Evolutionary conservation across 805 yeast genomes (phyloP).

Genomic region (Saccharomycodes ludwigii): DNA sequence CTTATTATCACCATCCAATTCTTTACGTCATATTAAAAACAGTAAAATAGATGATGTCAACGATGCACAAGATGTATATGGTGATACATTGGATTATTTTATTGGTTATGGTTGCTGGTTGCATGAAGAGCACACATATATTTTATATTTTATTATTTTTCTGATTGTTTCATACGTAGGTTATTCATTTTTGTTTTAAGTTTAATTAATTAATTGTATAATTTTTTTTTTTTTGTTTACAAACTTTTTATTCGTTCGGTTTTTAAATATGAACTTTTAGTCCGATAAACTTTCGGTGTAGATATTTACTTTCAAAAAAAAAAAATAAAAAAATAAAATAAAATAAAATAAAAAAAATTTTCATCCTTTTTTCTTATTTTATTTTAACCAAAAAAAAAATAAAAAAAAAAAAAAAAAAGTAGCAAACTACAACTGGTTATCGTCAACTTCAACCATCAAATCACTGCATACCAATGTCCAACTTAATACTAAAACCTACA

Average conservation of each 20-base stretch:
- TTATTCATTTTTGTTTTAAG: too few relatives aligned
- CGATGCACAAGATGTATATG: too few relatives aligned
- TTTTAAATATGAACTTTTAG: neutral
- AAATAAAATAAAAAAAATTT: neutral
- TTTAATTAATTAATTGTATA: too few relatives aligned
- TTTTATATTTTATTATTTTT: constrained; percentile 3
- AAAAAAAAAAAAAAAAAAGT: neutral
- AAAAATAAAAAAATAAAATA: neutral
- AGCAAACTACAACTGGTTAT: too few relatives aligned
- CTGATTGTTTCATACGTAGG: constrained; percentile 1
- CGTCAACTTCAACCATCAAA: neutral
- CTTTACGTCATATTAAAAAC: too few relatives aligned
- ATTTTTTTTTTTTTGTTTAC: neutral
- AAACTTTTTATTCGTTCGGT: neutral
- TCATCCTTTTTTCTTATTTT: neutral
- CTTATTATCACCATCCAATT: too few relatives aligned
- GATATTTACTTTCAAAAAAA: neutral
- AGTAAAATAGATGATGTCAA: too few relatives aligned
- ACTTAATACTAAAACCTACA: constrained; percentile 32
- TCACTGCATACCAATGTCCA: constrained; percentile 11
- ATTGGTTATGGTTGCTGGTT: neutral
- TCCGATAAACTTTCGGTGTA: too few relatives aligned
- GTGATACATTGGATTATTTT: too few relatives aligned
- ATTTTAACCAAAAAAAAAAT: neutral
- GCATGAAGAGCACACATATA: neutral